A percentile compares a stretch with the other conserved stretches of the same genome.
Evolutionary conservation across 768 basidiomycete species (phyloP).

Genomic region (Collybiopsis confluens): DNA sequence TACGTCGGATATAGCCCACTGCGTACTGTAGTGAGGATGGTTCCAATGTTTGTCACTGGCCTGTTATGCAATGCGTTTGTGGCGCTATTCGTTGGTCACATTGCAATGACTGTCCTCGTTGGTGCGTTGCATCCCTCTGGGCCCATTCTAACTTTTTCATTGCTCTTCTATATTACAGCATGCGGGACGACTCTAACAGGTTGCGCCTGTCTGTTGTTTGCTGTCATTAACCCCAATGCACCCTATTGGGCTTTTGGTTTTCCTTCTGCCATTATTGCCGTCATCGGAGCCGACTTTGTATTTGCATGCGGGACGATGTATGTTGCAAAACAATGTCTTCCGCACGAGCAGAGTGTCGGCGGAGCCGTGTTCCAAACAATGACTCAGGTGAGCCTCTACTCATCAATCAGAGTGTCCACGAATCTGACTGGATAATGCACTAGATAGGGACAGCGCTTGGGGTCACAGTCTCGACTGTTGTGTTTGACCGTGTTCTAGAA

Average conservation of each 20-base stretch:
- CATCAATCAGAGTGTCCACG: neutral
- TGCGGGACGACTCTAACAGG: constrained; percentile 57
- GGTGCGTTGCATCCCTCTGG: constrained; percentile 30
- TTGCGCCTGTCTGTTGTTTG: constrained; percentile 59
- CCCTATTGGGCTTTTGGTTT: constrained; percentile 78
- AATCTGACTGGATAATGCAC: neutral
- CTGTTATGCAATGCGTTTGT: constrained; percentile 61
- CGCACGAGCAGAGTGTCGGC: constrained; percentile 71
- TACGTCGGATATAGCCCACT: constrained; percentile 53
- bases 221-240: constrained; percentile 50
- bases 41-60: constrained; percentile 72
- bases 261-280: constrained; percentile 57
- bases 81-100: constrained; percentile 49
- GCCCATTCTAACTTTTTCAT: neutral
- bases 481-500: constrained; percentile 52
- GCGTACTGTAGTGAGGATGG: constrained; percentile 56
- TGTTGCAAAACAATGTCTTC: constrained; percentile 60
- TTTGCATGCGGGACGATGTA: constrained; percentile 72
- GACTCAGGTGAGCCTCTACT: constrained; percentile 37
- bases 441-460: constrained; percentile 70
- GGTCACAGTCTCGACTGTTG: constrained; percentile 67
- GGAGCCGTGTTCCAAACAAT: constrained; percentile 81
- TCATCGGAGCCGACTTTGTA: constrained; percentile 77
- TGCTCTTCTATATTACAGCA: too few species aligned
- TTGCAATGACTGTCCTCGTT: constrained; percentile 54